Base-by-base conservation (phyloP, 441 rosid species). In the Metrosideros polymorpha region DNA sequence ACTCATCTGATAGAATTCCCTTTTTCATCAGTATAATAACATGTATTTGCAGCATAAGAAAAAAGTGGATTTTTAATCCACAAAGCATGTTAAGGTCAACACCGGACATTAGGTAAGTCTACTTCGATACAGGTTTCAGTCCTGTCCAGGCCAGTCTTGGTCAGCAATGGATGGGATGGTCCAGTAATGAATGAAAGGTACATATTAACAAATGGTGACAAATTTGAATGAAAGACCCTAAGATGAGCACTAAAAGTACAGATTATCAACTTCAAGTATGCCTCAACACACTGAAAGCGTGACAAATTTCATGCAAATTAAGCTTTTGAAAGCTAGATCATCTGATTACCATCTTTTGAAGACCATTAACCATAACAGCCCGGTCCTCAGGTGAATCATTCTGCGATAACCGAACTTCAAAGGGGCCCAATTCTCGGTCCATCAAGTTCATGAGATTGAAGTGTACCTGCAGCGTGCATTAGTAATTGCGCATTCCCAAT, bases 361-460 rank as follows among this genome's bases (percentile, higher is more conserved):
- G 98, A 84, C 99, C 98, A 54, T 92, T 95, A 75, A 95, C 89
- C 90, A 90, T 93, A 89, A 95, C 96, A 86, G 91, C 91, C 87
- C 93, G 94, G 89, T 95, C 97, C 86, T 90, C 93, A 25, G 57
- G 90, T 77, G 93, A 89, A 89, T 92, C 95, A 89, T 88, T 92
- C 89, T 92, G 92, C 6, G 98, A 91, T 88, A 96, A 85, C 89
- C 94, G 92, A 86, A 96, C 93, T 90, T 96, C 98, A 77, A 96
- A 98, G 59, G 99, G 98, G 51, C 98, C 99, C 89, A 93, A 88
- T 85, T 91, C 93, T 86, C 89, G 94, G 61, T 96, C 98, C 12
- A 93, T 95, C 90, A 91, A 95, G 92, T 96, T 98, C 87, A 89
- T 89, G 86, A 98, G 95, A 87, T 93, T 95, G 91, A 96, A 87